Conservation (phyloP, 805 yeast species). For the Dipodascus geniculatus region DNA sequence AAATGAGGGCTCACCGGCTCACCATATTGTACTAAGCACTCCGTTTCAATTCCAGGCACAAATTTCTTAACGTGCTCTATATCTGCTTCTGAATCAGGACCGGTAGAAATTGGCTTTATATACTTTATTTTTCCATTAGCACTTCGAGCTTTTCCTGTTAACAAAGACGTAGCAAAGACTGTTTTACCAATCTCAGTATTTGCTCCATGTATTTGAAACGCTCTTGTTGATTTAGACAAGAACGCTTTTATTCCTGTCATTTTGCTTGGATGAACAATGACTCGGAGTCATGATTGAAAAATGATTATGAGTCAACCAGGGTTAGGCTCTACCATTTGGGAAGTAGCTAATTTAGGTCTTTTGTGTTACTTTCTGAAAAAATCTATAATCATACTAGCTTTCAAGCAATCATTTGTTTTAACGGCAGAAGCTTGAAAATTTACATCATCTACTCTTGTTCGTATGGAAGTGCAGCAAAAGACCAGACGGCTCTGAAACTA, state of each 20-base stretch:
- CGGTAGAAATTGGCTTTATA: slow-evolving; percentile 18
- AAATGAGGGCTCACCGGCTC: slow-evolving; percentile 16
- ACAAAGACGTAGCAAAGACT: slow-evolving; percentile 12
- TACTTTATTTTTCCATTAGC: slow-evolving; percentile 7
- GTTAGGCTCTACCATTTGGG: too few species aligned
- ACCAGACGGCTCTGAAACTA: too few species aligned
- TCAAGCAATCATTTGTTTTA: too few species aligned
- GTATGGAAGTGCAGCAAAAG: too few species aligned
- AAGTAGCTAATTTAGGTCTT: too few species aligned
- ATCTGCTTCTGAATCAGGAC: slow-evolving; percentile 14
- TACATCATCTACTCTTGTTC: too few species aligned
- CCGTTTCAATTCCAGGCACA: slow-evolving; percentile 5
- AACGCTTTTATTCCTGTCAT: neutral
- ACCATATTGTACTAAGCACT: slow-evolving; percentile 10
- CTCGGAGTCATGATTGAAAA: neutral
- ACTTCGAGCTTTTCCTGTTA: slow-evolving; percentile 3
- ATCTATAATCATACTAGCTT: too few species aligned
- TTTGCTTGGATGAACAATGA: neutral
- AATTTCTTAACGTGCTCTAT: slow-evolving; percentile 10
- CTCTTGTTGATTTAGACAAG: neutral
- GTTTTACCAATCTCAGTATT: slow-evolving; percentile 21
- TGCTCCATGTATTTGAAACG: slow-evolving; percentile 14
- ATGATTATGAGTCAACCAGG: neutral
- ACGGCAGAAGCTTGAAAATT: too few species aligned
- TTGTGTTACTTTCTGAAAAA: too few species aligned